Base-by-base conservation (phyloP, 192 early-diverging fungal genomes). In the Coemansia biformis region DNA sequence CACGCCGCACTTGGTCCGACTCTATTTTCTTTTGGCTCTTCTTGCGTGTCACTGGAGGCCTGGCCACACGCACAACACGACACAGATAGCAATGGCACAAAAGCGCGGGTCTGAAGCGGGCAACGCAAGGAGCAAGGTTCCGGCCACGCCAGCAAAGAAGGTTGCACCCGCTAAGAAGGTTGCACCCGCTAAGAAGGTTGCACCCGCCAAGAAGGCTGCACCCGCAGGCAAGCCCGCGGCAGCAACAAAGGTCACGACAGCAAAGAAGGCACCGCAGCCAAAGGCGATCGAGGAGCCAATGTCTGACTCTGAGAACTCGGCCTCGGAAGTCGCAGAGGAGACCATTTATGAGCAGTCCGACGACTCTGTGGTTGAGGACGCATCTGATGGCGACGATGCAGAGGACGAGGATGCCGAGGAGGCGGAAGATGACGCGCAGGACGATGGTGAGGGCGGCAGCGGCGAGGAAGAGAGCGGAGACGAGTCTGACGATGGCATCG, bases 321-420 rank as follows among this genome's bases (percentile, higher is more conserved):
- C 4, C 38, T 56, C 78, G 21, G 66, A 72, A 38, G 59, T 52
- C 9, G 57, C 69, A 21, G 68, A 66, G 47, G 56, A 43, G 51
- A 76, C 65, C 15, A 78, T 70, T 35, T 49, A 48, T 49, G 68
- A 72, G 29, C 49, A 48, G 10, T 48, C 59, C 46, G 50, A 49
- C 24, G 70, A 77, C 44, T 72, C 74, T 31, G 62, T 38, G 16
- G 42, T 59, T 14, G 63, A 78, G 42, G 62, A 56, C 18, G 48
- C n/a, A 0, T 36, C 22, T 3, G 46, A 43, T 10, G 38, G 48
- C 2, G 44, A 47, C 8, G 22, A 45, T 0, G 62, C 51, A 12
- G 47, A 61, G 31, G 45, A 48, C 14, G 51, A 54, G 17, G 29
- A 51, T 3, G 43, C 33, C 1, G 54, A 48, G 15, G 54, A 43